Evolutionary conservation across 768 basidiomycete genomes (phyloP).

Genomic region (Boletus subcaerulescens): DNA sequence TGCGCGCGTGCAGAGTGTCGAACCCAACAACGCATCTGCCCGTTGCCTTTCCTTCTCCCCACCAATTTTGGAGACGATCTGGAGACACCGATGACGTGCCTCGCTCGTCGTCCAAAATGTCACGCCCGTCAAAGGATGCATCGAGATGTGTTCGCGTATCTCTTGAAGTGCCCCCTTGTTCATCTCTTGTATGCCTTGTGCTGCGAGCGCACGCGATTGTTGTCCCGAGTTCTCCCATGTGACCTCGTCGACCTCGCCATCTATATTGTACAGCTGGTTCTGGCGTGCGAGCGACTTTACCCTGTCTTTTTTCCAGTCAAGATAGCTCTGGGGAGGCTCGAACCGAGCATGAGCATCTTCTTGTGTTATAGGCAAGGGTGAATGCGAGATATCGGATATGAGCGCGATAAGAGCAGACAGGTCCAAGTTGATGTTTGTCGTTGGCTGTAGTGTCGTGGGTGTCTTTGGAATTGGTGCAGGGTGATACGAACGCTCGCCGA

Average conservation of each 20-base stretch:
- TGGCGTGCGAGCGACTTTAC: constrained; percentile 6
- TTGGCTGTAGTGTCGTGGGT: constrained; percentile 39
- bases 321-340: constrained; percentile 52
- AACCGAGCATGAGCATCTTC: constrained; percentile 66
- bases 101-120: constrained; percentile 82
- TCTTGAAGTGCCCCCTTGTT: constrained; percentile 58
- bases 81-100: constrained; percentile 65
- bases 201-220: constrained; percentile 66
- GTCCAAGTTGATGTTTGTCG: constrained; percentile 70
- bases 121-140: constrained; percentile 24
- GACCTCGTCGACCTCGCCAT: background rate
- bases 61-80: constrained; percentile 81
- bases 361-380: constrained; percentile 52
- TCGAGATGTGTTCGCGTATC: constrained; percentile 47
- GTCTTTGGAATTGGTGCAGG: constrained; percentile 1
- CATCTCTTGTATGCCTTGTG: constrained; percentile 78
- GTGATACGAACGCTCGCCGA: constrained; percentile 51
- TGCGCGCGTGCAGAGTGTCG: constrained; percentile 7
- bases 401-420: constrained; percentile 83
- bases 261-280: constrained; percentile 11
- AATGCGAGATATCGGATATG: constrained; percentile 78
- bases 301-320: constrained; percentile 54
- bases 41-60: constrained; percentile 64
- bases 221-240: constrained; percentile 40
- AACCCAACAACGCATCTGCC: constrained; percentile 57